A percentile compares a stretch with the other conserved stretches of the same genome.
Evolutionary conservation across 495 filamentous ascomycete genomes (phyloP).

Genomic region (Neurospora africana): DNA sequence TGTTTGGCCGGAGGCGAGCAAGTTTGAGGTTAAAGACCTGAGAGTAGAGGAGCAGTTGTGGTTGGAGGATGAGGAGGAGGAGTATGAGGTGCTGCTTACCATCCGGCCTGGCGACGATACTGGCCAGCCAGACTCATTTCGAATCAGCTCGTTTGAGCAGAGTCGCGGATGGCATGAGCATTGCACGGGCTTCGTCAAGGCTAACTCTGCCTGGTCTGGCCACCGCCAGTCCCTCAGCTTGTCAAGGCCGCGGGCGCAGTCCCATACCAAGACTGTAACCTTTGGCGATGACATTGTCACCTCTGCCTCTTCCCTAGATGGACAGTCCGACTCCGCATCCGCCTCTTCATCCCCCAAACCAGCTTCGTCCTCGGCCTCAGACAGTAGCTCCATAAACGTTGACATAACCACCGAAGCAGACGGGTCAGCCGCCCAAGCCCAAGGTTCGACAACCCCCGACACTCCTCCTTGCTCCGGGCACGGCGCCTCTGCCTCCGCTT

Average conservation of each 20-base stretch:
- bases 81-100: conserved; percentile 19
- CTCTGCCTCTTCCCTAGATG: background rate
- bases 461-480: conserved; percentile 6
- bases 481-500: background rate
- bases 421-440: background rate
- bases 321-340: conserved; percentile 6
- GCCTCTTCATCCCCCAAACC: conserved; percentile 2
- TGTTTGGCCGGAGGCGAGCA: conserved; percentile 14
- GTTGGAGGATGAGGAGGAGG: conserved; percentile 13
- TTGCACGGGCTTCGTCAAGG: conserved; percentile 28
- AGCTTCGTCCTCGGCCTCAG: conserved; percentile 11
- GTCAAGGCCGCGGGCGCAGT: conserved; percentile 11
- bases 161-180: conserved; percentile 23
- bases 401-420: background rate
- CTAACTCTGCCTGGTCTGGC: conserved; percentile 16
- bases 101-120: conserved; percentile 12
- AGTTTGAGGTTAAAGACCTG: conserved; percentile 15
- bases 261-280: background rate
- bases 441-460: conserved; percentile 2
- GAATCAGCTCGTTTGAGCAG: conserved; percentile 27
- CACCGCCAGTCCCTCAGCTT: background rate
- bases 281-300: background rate
- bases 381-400: background rate
- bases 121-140: conserved; percentile 18
- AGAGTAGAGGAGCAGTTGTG: conserved; percentile 14